phyloP scores from a whole-genome alignment of 805 yeast species.

The Metschnikowia similis region DNA sequence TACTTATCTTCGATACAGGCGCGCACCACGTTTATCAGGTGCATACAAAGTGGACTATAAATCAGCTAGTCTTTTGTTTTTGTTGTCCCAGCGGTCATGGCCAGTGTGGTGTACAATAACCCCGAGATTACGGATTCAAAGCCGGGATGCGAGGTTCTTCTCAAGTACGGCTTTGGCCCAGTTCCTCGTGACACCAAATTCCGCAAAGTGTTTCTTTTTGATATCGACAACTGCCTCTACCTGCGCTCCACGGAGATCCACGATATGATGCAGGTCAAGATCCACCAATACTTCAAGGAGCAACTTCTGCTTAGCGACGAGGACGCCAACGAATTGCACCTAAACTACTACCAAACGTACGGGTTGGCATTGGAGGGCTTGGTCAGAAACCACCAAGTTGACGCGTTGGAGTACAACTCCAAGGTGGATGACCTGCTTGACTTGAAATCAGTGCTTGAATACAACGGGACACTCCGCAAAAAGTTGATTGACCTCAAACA shows the following conservation, averaged over 20 bases:
- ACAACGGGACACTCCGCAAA: slow-evolving; percentile 51
- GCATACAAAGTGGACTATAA: neutral
- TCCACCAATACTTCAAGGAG: slow-evolving; percentile 74
- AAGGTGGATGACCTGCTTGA: slow-evolving; percentile 93
- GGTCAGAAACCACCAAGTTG: slow-evolving; percentile 62
- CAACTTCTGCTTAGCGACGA: slow-evolving; percentile 58
- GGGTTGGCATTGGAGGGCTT: slow-evolving; percentile 94
- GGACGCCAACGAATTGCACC: slow-evolving; percentile 70
- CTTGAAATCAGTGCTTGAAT: slow-evolving; percentile 68
- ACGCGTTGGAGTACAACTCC: slow-evolving; percentile 83
- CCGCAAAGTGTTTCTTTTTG: slow-evolving; percentile 64
- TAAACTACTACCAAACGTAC: slow-evolving; percentile 74
- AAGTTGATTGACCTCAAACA: slow-evolving; percentile 45
- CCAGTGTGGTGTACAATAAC: slow-evolving; percentile 9
- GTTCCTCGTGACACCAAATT: slow-evolving; percentile 9
- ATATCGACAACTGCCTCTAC: slow-evolving; percentile 90
- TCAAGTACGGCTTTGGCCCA: slow-evolving; percentile 19
- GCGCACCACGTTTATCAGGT: neutral
- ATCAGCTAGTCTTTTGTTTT: neutral
- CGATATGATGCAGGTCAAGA: slow-evolving; percentile 82
- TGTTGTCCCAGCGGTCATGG: neutral
- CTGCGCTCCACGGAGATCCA: slow-evolving; percentile 70
- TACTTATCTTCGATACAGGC: neutral
- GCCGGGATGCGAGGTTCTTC: slow-evolving; percentile 15
- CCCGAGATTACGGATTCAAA: slow-evolving; percentile 10